These are phyloP conservation scores for Kodamaea anthophila DNA, from an alignment of 1,139 yeast species.

Conservation along the genomic window DNA sequence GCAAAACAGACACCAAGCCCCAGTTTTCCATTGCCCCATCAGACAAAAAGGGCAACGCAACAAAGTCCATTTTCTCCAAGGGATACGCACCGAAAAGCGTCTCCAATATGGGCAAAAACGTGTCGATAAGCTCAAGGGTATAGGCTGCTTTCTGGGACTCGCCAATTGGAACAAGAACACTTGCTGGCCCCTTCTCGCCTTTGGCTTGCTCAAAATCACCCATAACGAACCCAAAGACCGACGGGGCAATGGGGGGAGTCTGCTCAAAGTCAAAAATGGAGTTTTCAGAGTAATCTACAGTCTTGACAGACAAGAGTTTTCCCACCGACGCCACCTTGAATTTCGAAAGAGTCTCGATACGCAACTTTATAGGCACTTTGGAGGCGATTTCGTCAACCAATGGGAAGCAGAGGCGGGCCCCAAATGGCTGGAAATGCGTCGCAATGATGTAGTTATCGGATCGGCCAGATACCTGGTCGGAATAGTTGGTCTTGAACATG, in stretches of 20 bases:
- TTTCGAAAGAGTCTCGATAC: conserved; percentile 36
- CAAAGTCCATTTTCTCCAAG: conserved; percentile 55
- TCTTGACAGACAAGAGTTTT: conserved; percentile 20
- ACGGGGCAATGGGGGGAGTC: conserved; percentile 55
- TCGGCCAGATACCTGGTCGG: conserved; percentile 42
- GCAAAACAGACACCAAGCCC: conserved; percentile 58
- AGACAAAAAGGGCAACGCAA: conserved; percentile 60
- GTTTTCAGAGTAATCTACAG: conserved; percentile 17
- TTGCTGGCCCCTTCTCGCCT: conserved; percentile 34
- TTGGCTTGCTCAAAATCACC: conserved; percentile 56
- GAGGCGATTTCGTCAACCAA: conserved; percentile 56
- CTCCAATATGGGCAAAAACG: conserved; percentile 42
- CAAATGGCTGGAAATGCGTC: conserved; percentile 67
- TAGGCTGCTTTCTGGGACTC: conserved; percentile 37
- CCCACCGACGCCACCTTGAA: conserved; percentile 51
- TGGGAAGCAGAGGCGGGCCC: conserved; percentile 57
- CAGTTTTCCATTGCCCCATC: conserved; percentile 82
- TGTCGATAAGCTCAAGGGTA: conserved; percentile 42
- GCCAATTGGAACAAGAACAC: conserved; percentile 53
- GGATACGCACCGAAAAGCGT: conserved; percentile 46
- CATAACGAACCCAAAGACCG: conserved; percentile 58
- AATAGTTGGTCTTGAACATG: conserved; percentile 60
- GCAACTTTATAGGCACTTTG: conserved; percentile 46
- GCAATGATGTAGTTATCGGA: conserved; percentile 49
- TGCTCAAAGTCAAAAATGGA: conserved; percentile 36